These are phyloP conservation scores for Beauveria sp. DNA, from an alignment of 2,329 filamentous ascomycete genomes.

Conservation along the genomic window DNA sequence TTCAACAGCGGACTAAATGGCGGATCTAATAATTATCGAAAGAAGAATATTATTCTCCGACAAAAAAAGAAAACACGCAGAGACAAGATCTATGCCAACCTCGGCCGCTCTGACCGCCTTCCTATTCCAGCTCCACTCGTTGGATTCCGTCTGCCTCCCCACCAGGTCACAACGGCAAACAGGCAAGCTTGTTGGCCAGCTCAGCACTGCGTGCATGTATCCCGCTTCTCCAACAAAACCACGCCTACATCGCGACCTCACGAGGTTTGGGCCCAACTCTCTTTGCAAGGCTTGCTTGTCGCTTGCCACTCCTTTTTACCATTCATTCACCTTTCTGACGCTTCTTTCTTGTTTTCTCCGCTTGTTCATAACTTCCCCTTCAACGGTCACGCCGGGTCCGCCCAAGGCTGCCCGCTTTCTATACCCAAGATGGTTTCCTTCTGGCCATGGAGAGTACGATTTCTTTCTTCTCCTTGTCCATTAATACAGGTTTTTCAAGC, in stretches of 20 bases:
- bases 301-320: no score
- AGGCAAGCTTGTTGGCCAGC: constrained; percentile 1
- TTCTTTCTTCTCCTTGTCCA: not conserved
- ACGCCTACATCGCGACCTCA: not conserved
- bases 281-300: not conserved
- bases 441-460: constrained; percentile 72
- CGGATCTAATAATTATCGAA: no score
- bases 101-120: not conserved
- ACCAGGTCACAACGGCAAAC: not conserved
- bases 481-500: not conserved
- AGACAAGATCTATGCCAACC: no score
- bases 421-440: constrained; percentile 64
- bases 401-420: not conserved
- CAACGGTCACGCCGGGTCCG: not conserved
- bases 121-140: not conserved
- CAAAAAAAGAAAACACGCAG: no score
- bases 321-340: no score
- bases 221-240: no score
- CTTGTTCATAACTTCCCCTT: not conserved
- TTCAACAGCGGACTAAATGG: no score
- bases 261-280: not conserved
- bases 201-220: not conserved
- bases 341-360: no score
- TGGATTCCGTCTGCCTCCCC: not conserved
- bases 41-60: no score